Evolutionary conservation across 768 basidiomycete genomes (phyloP).

Genomic region (Termitomyces sp.): DNA sequence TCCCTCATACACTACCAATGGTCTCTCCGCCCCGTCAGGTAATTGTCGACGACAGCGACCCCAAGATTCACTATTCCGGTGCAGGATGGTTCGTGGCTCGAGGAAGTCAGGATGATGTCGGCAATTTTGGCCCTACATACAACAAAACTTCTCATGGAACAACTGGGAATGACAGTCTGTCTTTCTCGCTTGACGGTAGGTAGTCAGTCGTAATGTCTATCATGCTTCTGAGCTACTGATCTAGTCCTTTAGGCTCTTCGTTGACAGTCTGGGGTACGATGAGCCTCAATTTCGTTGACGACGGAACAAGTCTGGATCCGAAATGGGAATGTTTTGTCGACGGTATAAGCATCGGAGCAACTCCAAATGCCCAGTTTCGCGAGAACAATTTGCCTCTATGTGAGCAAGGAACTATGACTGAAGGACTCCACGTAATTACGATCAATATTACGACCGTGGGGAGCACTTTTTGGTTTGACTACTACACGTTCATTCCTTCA

Average conservation of each 20-base stretch:
- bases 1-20: no score
- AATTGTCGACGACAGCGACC: constrained; percentile 27
- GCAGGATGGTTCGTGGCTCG: constrained; percentile 23
- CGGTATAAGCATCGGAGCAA: constrained; percentile 10
- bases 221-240: neutral
- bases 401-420: constrained; percentile 5
- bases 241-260: constrained; percentile 1
- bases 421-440: constrained; percentile 18
- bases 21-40: constrained; percentile 19
- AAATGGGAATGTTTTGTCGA: constrained; percentile 24
- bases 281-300: no score
- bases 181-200: constrained; percentile 25
- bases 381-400: constrained; percentile 20
- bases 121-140: constrained; percentile 28
- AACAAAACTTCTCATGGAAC: constrained; percentile 25
- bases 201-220: neutral
- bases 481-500: constrained; percentile 19
- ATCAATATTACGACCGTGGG: constrained; percentile 14
- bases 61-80: constrained; percentile 23
- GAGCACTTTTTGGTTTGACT: constrained; percentile 24
- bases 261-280: constrained; percentile 17
- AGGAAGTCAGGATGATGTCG: constrained; percentile 20
- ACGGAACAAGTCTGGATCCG: constrained; percentile 15
- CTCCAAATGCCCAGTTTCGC: neutral
- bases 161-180: constrained; percentile 19